Percentiles rank a stretch among this genome's conserved stretches.
These are phyloP conservation scores for Centella asiatica DNA, from an alignment of 129 eudicot species.

Conservation along the genomic window DNA sequence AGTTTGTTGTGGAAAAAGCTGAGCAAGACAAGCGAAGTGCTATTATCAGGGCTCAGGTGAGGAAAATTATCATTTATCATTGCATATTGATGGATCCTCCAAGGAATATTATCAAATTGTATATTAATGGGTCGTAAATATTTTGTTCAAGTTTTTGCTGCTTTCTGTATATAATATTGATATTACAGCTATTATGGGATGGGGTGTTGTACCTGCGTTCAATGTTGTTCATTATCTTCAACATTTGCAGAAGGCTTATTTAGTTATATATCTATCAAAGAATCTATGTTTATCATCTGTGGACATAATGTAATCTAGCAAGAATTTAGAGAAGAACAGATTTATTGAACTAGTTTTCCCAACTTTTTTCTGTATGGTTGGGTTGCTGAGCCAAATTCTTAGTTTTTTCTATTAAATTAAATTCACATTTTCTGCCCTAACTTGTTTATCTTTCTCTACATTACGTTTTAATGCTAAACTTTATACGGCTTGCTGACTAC, in stretches of 20 bases:
- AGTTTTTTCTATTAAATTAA: background rate
- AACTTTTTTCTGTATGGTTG: background rate
- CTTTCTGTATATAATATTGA: background rate
- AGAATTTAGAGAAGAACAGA: background rate
- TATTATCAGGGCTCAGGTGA: background rate
- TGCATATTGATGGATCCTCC: background rate
- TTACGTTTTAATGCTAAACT: background rate
- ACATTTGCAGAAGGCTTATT: background rate
- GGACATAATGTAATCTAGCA: background rate
- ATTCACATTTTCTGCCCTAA: background rate
- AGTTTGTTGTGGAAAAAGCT: background rate
- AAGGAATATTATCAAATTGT: too few species aligned
- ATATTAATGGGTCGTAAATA: too few species aligned
- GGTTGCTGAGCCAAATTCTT: background rate
- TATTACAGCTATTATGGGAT: background rate
- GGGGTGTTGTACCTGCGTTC: background rate
- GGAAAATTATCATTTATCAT: background rate
- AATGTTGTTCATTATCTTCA: background rate
- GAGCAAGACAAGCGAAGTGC: background rate
- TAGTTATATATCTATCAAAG: too few species aligned
- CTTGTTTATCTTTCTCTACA: background rate
- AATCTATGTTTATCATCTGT: too few species aligned
- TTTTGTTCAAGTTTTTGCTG: background rate
- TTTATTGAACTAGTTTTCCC: too few species aligned
- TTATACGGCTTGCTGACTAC: too few species aligned